Evolutionary conservation across 2,329 filamentous ascomycete genomes (phyloP).

Genomic region (Fonsecaea erecta): DNA sequence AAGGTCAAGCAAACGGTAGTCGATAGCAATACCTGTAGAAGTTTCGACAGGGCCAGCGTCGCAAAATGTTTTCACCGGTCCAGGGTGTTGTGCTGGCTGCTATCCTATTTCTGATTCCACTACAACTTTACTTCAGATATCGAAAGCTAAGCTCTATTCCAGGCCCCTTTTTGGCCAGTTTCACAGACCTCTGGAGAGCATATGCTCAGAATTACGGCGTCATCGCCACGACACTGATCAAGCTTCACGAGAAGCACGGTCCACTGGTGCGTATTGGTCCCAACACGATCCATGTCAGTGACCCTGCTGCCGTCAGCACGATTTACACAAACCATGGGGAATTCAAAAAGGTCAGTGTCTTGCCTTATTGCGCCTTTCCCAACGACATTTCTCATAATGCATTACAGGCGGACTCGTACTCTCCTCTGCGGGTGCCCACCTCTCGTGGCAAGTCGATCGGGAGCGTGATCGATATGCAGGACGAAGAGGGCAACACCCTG

Average conservation of each 20-base stretch:
- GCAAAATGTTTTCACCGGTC: background rate
- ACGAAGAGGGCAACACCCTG: background rate
- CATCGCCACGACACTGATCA: constrained; percentile 8
- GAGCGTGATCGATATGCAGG: background rate
- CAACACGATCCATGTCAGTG: constrained; percentile 41
- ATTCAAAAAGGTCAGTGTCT: background rate
- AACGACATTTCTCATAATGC: background rate
- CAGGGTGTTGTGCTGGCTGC: background rate
- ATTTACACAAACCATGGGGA: background rate
- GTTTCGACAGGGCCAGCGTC: background rate
- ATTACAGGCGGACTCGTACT: background rate
- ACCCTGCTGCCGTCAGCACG: background rate
- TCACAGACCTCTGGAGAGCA: constrained; percentile 75
- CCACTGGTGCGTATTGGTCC: constrained; percentile 49
- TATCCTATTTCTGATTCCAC: background rate
- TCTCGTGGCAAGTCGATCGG: background rate
- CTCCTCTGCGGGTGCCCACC: background rate
- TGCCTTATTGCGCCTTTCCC: no score
- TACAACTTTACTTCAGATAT: constrained; percentile 6
- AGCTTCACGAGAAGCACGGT: constrained; percentile 45
- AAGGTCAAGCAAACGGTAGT: background rate
- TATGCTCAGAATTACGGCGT: constrained; percentile 14
- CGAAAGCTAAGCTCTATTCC: constrained; percentile 49
- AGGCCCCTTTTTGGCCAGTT: constrained; percentile 69
- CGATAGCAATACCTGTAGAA: background rate